Percentiles rank a stretch among this genome's conserved stretches.
Conservation (phyloP, 768 basidiomycete species). For the Postia placenta region DNA sequence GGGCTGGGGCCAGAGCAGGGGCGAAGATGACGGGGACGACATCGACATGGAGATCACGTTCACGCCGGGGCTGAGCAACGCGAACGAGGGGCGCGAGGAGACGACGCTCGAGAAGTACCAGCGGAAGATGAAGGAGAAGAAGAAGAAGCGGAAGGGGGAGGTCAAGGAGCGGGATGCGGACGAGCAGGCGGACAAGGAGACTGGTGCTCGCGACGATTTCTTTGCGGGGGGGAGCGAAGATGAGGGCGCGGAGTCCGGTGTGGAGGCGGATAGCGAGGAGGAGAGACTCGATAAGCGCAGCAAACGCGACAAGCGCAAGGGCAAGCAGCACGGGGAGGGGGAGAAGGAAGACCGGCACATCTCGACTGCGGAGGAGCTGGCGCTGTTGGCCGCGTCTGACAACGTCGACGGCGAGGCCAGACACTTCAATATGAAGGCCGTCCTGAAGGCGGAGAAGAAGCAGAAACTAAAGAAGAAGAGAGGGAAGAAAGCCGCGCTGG, state of each 20-base stretch:
- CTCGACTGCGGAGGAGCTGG: slow-evolving; percentile 60
- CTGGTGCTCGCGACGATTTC: slow-evolving; percentile 58
- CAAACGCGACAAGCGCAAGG: slow-evolving; percentile 19
- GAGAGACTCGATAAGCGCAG: not conserved
- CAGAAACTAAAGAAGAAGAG: slow-evolving; percentile 35
- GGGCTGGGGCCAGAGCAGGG: slow-evolving; percentile 61
- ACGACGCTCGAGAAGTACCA: slow-evolving; percentile 88
- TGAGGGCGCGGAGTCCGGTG: slow-evolving; percentile 13
- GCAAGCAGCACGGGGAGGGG: slow-evolving; percentile 16
- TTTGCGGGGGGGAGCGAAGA: slow-evolving; percentile 53
- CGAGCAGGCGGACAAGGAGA: slow-evolving; percentile 18
- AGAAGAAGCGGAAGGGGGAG: slow-evolving; percentile 73
- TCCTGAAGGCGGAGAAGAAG: slow-evolving; percentile 80
- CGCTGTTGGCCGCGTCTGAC: slow-evolving; percentile 54
- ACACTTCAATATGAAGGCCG: slow-evolving; percentile 89
- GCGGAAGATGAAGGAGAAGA: slow-evolving; percentile 85
- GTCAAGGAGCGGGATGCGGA: slow-evolving; percentile 32
- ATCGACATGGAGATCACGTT: slow-evolving; percentile 96
- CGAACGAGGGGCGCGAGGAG: slow-evolving; percentile 53
- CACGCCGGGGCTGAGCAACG: slow-evolving; percentile 68
- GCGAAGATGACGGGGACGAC: slow-evolving; percentile 37
- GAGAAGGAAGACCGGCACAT: slow-evolving; percentile 9
- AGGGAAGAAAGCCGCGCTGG: slow-evolving; percentile 41
- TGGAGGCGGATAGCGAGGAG: slow-evolving; percentile 16
- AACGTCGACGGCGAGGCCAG: slow-evolving; percentile 48